Evolutionary conservation across 2,329 filamentous ascomycete species (phyloP).

Genomic region (Macrophomina tecta): DNA sequence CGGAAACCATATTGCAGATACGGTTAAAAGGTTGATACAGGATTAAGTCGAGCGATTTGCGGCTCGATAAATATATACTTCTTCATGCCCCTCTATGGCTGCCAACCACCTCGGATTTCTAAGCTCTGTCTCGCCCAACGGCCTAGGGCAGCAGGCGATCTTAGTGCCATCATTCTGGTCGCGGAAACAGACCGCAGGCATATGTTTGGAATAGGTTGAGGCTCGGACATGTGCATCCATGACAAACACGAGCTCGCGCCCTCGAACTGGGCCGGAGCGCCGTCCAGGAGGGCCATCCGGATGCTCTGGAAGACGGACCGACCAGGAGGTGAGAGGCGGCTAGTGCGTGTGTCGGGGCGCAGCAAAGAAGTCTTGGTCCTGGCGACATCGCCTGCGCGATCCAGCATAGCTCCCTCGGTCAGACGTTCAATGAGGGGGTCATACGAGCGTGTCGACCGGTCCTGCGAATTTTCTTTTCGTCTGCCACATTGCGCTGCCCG

Average conservation of each 20-base stretch:
- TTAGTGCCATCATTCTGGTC: neutral
- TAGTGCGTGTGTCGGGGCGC: neutral
- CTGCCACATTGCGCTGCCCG: neutral
- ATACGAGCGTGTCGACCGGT: neutral
- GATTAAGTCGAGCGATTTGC: neutral
- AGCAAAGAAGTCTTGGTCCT: too few relatives aligned
- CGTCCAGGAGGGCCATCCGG: neutral
- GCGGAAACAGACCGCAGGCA: conserved; percentile 4
- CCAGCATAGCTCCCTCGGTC: neutral
- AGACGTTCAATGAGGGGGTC: neutral
- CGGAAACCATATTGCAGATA: conserved; percentile 13
- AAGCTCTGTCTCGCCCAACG: neutral
- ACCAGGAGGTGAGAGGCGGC: neutral
- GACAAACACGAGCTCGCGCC: neutral
- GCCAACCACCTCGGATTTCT: neutral
- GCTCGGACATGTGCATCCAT: neutral
- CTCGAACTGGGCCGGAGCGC: neutral
- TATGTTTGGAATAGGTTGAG: neutral
- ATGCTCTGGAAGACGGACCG: neutral
- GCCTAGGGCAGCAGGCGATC: neutral
- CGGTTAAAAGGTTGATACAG: neutral
- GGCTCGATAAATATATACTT: neutral
- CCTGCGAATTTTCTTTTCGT: neutral
- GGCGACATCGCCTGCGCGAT: neutral
- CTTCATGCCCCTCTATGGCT: neutral